phyloP scores from a whole-genome alignment of 2,329 filamentous ascomycete genomes.

The Kalmusia sp. region DNA sequence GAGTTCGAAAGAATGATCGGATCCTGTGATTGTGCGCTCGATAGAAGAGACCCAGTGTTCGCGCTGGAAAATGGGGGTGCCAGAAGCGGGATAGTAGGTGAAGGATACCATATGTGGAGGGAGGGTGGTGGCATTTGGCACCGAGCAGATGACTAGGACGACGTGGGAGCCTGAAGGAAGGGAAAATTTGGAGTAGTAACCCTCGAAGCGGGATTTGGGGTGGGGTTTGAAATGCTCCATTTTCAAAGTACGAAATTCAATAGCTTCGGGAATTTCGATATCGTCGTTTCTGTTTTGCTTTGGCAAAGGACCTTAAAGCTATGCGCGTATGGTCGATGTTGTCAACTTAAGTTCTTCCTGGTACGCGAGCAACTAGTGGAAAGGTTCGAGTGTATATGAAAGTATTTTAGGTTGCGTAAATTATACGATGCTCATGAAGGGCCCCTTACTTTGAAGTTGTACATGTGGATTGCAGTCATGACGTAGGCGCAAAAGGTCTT shows the following conservation, averaged over 20 bases:
- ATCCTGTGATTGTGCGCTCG: slow-evolving; percentile 37
- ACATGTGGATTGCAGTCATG: slow-evolving; percentile 7
- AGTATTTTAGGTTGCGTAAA: not conserved
- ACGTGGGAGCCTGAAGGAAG: slow-evolving; percentile 55
- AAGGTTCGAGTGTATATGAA: too few relatives aligned
- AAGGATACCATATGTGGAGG: slow-evolving; percentile 56
- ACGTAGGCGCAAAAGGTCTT: slow-evolving; percentile 15
- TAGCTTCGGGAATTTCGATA: not conserved
- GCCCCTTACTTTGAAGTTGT: not conserved
- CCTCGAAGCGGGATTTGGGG: slow-evolving; percentile 53
- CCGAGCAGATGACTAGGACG: slow-evolving; percentile 55
- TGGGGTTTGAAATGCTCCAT: slow-evolving; percentile 56
- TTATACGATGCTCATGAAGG: not conserved
- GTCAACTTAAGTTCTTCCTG: too few relatives aligned
- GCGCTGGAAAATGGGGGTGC: slow-evolving; percentile 45
- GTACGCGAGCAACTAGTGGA: too few relatives aligned
- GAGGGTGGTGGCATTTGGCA: slow-evolving; percentile 48
- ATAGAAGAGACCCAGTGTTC: slow-evolving; percentile 54
- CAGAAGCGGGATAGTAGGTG: slow-evolving; percentile 53
- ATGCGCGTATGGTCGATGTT: too few relatives aligned
- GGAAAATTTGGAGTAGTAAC: slow-evolving; percentile 59
- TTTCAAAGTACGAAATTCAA: not conserved
- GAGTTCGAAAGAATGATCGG: slow-evolving; percentile 49
- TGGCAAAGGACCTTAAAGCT: too few relatives aligned
- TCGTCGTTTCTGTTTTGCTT: not conserved